These are phyloP conservation scores for Penicillium odoratum DNA, from an alignment of 495 filamentous ascomycete genomes.

Conservation along the genomic window DNA sequence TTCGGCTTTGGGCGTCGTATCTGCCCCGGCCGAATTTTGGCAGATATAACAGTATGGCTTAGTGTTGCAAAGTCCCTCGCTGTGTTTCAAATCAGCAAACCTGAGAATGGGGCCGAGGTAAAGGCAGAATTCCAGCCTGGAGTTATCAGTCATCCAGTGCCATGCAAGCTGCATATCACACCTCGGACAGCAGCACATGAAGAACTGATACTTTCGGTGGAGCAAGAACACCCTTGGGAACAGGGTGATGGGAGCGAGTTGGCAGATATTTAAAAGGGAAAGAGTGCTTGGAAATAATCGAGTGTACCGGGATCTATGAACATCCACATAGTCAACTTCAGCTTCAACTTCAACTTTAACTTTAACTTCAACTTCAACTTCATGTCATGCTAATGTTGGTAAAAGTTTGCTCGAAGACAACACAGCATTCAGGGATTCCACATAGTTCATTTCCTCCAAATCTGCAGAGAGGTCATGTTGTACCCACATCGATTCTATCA, in stretches of 20 bases:
- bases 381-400: not conserved
- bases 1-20: too few relatives aligned
- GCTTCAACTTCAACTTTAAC: too few relatives aligned
- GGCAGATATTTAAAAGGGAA: not conserved
- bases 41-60: too few relatives aligned
- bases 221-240: not conserved
- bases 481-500: slow-evolving; percentile 11
- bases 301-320: too few relatives aligned
- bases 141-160: not conserved
- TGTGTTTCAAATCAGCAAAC: too few relatives aligned
- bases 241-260: not conserved
- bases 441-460: not conserved
- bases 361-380: too few relatives aligned
- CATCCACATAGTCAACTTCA: too few relatives aligned
- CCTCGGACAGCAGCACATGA: not conserved
- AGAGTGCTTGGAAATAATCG: too few relatives aligned
- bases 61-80: too few relatives aligned
- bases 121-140: not conserved
- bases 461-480: slow-evolving; percentile 4
- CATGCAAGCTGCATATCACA: not conserved
- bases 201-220: not conserved
- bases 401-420: slow-evolving; percentile 7
- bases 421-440: not conserved
- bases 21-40: too few relatives aligned
- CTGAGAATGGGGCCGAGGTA: not conserved